Evolutionary conservation across 2,329 filamentous ascomycete genomes (phyloP), one percentile per base, ranked within the genome.

Genomic region (Acrocalymma vagum): DNA sequence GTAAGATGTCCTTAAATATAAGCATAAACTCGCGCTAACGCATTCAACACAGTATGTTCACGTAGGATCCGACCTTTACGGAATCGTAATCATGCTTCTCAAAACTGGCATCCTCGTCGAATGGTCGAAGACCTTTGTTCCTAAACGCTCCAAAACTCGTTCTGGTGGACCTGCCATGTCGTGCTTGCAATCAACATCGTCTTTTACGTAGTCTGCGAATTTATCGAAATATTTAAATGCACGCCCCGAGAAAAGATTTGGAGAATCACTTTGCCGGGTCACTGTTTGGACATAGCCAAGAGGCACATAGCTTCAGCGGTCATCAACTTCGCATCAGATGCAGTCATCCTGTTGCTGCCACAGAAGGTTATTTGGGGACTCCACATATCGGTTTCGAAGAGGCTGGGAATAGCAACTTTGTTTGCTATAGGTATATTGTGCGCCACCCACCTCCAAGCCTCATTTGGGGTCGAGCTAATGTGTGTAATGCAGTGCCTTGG

Each of bases 41-140:
- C 25, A 3, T n/a, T n/a, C n/a, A n/a, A n/a, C 23, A 13, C 14
- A 50, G 42, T 24, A 51, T 27, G 32, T 50, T 9, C 42, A 36
- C 32, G 35, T 23, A 10, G 31, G 17, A 6, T 38, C 29, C 27
- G 42, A 29, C 3, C 17, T 51, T 6, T 51, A 51, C 21, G 37
- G 40, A 7, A 28, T 27, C 27, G 29, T 45, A 15, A 42, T 48
- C 14, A 44, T 51, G 36, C 24, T 39, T 9, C 28, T 48, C 9
- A 51, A 51, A 37, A 22, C 31, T 6, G 68, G 70, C 9, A 74
- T 77, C 30, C 58, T 77, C 9, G 29, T 73, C 7, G 72, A 77
- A 38, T 78, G 75, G 74, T 60, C 56, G n/a, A 59, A 65, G 6
- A 47, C 73, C 5, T 70, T 75, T 29, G 63, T 66, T 5, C 55